These are phyloP conservation scores for Pulveroboletus sp. DNA, from an alignment of 768 basidiomycete genomes.

Conservation along the genomic window DNA sequence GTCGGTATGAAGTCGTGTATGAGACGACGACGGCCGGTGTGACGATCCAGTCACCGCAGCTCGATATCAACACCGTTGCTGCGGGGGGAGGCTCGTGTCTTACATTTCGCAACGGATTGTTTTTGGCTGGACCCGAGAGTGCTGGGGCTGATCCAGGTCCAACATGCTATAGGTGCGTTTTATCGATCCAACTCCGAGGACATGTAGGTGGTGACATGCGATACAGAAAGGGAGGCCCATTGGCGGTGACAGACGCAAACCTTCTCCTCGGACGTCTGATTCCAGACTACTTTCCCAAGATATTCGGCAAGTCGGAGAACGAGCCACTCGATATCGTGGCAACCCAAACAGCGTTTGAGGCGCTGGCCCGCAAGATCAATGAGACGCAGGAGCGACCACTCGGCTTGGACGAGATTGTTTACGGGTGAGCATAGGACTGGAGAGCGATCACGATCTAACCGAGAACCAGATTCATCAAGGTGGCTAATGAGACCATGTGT, in stretches of 20 bases:
- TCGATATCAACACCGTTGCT: constrained; percentile 95
- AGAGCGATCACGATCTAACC: background rate
- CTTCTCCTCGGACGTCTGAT: constrained; percentile 84
- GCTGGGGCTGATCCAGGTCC: constrained; percentile 95
- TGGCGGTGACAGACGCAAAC: constrained; percentile 94
- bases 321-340: constrained; percentile 80
- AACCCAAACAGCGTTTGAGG: constrained; percentile 63
- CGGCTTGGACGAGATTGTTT: constrained; percentile 80
- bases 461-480: constrained; percentile 76
- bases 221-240: constrained; percentile 80
- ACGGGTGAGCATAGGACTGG: constrained; percentile 53
- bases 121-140: constrained; percentile 88
- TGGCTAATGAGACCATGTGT: constrained; percentile 96
- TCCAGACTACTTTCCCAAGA: constrained; percentile 91
- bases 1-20: constrained; percentile 88
- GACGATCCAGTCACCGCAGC: constrained; percentile 86
- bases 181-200: background rate
- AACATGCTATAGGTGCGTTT: constrained; percentile 74
- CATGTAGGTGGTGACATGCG: background rate
- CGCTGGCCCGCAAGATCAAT: constrained; percentile 70
- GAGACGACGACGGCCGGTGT: constrained; percentile 96
- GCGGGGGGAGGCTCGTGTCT: constrained; percentile 93
- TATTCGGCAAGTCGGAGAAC: constrained; percentile 87
- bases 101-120: constrained; percentile 86
- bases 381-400: constrained; percentile 55